Evolutionary conservation across 1,139 yeast species (phyloP).

Genomic region (Taphrina populina): DNA sequence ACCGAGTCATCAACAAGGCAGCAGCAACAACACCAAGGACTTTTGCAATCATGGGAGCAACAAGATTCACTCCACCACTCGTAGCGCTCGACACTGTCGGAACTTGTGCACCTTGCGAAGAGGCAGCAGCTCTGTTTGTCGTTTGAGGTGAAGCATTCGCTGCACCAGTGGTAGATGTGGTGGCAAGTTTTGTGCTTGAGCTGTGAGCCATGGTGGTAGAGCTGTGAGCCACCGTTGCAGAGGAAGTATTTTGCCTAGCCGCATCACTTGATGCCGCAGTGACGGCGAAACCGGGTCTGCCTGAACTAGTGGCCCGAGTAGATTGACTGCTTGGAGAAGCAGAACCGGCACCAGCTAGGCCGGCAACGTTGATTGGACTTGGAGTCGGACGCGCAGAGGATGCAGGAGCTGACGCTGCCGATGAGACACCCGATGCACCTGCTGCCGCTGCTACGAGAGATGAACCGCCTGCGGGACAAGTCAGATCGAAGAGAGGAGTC

Average conservation of each 20-base stretch:
- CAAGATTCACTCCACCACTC: too few species aligned
- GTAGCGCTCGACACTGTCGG: too few species aligned
- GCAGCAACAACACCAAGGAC: too few species aligned
- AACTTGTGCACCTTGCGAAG: too few species aligned
- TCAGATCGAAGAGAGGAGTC: slow-evolving; percentile 16
- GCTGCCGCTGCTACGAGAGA: neutral
- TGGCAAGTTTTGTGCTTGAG: neutral
- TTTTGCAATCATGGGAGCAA: too few species aligned
- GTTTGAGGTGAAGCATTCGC: too few species aligned
- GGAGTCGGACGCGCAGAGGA: neutral
- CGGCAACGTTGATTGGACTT: neutral
- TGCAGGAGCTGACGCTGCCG: neutral
- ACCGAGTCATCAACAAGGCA: too few species aligned
- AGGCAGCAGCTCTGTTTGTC: too few species aligned
- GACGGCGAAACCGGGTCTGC: neutral
- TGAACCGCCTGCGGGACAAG: slow-evolving; percentile 6
- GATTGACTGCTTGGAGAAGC: too few species aligned
- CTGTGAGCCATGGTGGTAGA: neutral
- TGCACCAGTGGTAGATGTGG: too few species aligned
- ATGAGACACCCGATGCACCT: neutral
- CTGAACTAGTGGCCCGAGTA: too few species aligned
- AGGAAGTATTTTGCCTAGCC: neutral
- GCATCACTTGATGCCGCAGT: slow-evolving; percentile 2
- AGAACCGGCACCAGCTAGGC: neutral
- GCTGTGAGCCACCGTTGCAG: neutral